A percentile compares a stretch with the other conserved stretches of the same genome.
These are phyloP conservation scores for Apiospora malaysiana DNA, from an alignment of 2,329 filamentous ascomycete genomes.

Conservation along the genomic window DNA sequence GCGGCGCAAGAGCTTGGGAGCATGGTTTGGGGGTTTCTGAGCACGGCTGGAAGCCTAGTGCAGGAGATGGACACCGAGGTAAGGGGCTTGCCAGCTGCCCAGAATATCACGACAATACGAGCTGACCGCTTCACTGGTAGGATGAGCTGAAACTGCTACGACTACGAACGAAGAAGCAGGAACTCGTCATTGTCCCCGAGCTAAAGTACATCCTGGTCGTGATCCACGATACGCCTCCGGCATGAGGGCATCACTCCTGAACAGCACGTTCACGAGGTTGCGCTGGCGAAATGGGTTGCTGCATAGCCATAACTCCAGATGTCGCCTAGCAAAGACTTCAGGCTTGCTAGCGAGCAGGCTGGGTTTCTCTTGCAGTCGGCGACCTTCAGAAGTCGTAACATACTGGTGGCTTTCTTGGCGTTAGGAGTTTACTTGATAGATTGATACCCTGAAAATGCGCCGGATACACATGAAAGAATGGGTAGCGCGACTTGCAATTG, in stretches of 20 bases:
- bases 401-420: slow-evolving; percentile 20
- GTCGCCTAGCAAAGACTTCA: neutral
- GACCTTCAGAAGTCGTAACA: neutral
- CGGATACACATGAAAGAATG: neutral
- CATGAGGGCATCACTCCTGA: slow-evolving; percentile 46
- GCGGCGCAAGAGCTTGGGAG: slow-evolving; percentile 75
- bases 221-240: slow-evolving; percentile 79
- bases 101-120: neutral
- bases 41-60: slow-evolving; percentile 71
- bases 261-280: neutral
- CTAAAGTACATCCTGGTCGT: slow-evolving; percentile 79
- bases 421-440: slow-evolving; percentile 22
- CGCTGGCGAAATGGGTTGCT: neutral
- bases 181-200: slow-evolving; percentile 84
- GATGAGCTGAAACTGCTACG: slow-evolving; percentile 80
- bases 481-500: neutral
- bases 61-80: slow-evolving; percentile 75
- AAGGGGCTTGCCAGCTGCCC: slow-evolving; percentile 27
- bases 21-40: slow-evolving; percentile 79
- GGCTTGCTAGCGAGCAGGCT: neutral
- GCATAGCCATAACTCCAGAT: neutral
- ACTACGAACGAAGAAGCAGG: slow-evolving; percentile 82
- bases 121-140: slow-evolving; percentile 49
- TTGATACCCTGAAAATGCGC: slow-evolving; percentile 20
- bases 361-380: neutral